Conservation (phyloP, 163 green algal species). For the Volvox carteri region DNA sequence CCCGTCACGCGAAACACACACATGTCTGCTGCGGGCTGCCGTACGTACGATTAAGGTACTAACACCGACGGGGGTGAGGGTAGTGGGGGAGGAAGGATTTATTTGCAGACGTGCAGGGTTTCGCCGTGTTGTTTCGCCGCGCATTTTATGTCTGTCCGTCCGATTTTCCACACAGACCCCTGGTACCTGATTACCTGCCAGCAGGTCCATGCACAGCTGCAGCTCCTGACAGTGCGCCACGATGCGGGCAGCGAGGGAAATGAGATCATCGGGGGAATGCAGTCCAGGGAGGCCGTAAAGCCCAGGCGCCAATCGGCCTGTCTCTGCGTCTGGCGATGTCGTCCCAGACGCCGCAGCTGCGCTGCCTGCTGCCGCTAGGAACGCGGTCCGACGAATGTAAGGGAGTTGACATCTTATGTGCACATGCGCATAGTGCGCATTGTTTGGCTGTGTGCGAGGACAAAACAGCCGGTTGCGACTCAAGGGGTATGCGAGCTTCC, state of each 20-base stretch:
- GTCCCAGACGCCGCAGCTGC: not conserved
- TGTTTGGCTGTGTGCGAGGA: no score
- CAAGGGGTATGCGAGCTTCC: no score
- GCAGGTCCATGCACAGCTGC: not conserved
- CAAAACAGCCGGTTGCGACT: no score
- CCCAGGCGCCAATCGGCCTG: not conserved
- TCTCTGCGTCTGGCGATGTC: not conserved
- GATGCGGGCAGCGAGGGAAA: not conserved
- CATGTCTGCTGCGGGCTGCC: not conserved
- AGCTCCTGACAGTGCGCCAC: slow-evolving; percentile 1
- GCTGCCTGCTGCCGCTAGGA: not conserved
- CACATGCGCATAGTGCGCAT: no score
- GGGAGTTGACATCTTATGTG: no score
- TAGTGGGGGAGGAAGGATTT: no score
- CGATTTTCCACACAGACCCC: not conserved
- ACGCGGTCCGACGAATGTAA: no score
- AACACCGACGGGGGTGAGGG: no score
- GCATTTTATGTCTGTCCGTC: not conserved
- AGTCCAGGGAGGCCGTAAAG: slow-evolving; percentile 23
- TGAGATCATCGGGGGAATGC: not conserved
- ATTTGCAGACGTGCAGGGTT: no score
- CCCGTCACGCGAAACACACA: not conserved
- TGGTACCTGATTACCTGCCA: not conserved
- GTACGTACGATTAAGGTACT: not conserved
- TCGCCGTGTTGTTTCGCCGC: not conserved